Conservation (phyloP, 768 basidiomycete species). For the Suillus decipiens region DNA sequence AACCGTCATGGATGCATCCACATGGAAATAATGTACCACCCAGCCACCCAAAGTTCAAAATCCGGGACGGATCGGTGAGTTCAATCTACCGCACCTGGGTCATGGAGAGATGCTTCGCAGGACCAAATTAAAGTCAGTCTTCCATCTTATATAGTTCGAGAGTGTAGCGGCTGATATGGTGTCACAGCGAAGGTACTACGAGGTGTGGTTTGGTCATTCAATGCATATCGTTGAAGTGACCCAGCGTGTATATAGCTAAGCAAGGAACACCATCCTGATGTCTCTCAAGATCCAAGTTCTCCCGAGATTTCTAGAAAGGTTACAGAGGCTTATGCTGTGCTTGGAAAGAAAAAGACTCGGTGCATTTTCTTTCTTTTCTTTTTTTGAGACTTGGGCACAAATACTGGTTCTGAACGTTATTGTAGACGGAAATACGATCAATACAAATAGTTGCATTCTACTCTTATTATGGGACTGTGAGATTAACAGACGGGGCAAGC, state of each 20-base stretch:
- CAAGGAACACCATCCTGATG: constrained; percentile 1
- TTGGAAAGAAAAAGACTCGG: constrained; percentile 1
- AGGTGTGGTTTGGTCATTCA: constrained; percentile 1
- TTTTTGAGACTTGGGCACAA: not conserved
- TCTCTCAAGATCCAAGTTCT: constrained; percentile 1
- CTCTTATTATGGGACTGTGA: not conserved
- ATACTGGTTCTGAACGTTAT: not conserved
- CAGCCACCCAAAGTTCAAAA: not conserved
- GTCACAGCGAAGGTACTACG: not conserved
- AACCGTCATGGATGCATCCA: not conserved
- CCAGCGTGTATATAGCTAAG: not conserved
- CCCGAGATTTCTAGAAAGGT: not conserved
- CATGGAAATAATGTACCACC: not conserved
- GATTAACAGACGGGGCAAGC: not conserved
- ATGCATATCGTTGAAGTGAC: not conserved
- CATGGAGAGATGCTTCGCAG: constrained; percentile 7
- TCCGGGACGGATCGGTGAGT: not conserved
- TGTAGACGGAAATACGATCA: constrained; percentile 3
- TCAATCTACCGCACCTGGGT: constrained; percentile 4
- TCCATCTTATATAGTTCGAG: not conserved
- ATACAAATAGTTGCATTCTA: constrained; percentile 1
- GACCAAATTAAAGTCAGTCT: constrained; percentile 4
- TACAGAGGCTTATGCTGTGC: constrained; percentile 2
- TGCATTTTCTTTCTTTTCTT: too few relatives aligned
- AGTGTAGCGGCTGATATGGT: not conserved